Conservation (phyloP, 306 rosid species). For the Medicago ruthenica region DNA sequence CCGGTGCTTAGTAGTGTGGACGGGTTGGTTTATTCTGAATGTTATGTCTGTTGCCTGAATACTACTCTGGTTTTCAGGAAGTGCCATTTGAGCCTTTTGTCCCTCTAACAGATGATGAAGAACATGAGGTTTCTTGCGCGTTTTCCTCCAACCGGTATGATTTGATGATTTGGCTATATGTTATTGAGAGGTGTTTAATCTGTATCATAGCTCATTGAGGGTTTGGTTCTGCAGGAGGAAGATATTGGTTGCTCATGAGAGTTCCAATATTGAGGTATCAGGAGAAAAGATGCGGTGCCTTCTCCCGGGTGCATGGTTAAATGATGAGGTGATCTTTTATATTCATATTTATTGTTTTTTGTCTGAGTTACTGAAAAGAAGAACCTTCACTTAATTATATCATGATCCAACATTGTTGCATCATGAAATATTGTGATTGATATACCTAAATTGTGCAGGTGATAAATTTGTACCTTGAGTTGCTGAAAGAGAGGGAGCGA, state of each 20-base stretch:
- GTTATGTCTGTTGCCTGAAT: conserved; percentile 15
- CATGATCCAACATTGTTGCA: conserved; percentile 29
- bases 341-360: conserved; percentile 25
- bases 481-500: conserved; percentile 95
- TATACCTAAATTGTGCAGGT: conserved; percentile 63
- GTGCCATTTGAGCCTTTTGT: conserved; percentile 64
- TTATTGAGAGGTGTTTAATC: conserved; percentile 31
- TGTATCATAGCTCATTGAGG: conserved; percentile 36
- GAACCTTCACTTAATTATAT: conserved; percentile 6
- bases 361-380: conserved; percentile 28
- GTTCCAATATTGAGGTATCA: conserved; percentile 74
- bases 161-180: conserved; percentile 35
- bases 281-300: conserved; percentile 80
- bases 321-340: conserved; percentile 81
- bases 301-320: conserved; percentile 79
- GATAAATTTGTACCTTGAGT: conserved; percentile 86
- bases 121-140: conserved; percentile 58
- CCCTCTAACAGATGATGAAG: conserved; percentile 70
- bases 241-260: conserved; percentile 76
- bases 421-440: conserved; percentile 35
- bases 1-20: not conserved
- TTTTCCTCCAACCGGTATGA: conserved; percentile 63
- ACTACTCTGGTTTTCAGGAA: conserved; percentile 58
- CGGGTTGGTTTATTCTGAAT: conserved; percentile 28
- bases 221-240: conserved; percentile 57